These are phyloP conservation scores for Dinochytrium kinnereticum DNA, from an alignment of 371 early-diverging fungal genomes.

Conservation along the genomic window DNA sequence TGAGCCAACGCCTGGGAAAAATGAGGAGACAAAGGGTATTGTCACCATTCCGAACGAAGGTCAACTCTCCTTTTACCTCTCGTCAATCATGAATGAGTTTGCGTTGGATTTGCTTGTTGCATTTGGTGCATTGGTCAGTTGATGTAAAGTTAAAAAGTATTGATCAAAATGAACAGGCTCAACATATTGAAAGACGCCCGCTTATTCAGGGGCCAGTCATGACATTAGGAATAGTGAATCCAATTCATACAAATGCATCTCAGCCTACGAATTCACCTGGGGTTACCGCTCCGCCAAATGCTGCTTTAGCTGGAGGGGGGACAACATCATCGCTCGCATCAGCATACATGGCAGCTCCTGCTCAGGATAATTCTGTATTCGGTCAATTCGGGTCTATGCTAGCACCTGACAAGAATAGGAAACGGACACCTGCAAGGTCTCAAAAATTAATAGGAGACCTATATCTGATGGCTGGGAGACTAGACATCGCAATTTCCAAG, in stretches of 20 bases:
- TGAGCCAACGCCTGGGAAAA: slow-evolving; percentile 71
- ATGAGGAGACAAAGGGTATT: slow-evolving; percentile 72
- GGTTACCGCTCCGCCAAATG: slow-evolving; percentile 6
- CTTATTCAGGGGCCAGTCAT: slow-evolving; percentile 49
- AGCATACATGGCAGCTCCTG: neutral
- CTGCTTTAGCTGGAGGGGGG: neutral
- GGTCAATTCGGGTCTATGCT: slow-evolving; percentile 28
- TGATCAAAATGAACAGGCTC: slow-evolving; percentile 26
- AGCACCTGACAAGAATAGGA: slow-evolving; percentile 49
- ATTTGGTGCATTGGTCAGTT: slow-evolving; percentile 62
- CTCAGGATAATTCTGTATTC: slow-evolving; percentile 5
- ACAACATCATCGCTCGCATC: slow-evolving; percentile 9
- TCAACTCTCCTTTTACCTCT: slow-evolving; percentile 76
- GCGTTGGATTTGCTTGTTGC: slow-evolving; percentile 56
- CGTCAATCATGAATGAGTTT: slow-evolving; percentile 77
- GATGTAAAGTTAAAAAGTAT: neutral
- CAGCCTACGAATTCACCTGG: neutral
- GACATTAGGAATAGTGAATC: slow-evolving; percentile 11
- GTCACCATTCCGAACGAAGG: slow-evolving; percentile 85
- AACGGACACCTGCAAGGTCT: slow-evolving; percentile 74
- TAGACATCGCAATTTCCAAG: slow-evolving; percentile 74
- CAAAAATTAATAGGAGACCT: slow-evolving; percentile 81
- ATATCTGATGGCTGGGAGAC: slow-evolving; percentile 75
- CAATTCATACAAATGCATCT: neutral
- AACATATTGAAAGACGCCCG: slow-evolving; percentile 45